A percentile compares a stretch with the other conserved stretches of the same genome.
Evolutionary conservation across 257 asterid genomes (phyloP).

Genomic region (Ajuga chamaepitys): DNA sequence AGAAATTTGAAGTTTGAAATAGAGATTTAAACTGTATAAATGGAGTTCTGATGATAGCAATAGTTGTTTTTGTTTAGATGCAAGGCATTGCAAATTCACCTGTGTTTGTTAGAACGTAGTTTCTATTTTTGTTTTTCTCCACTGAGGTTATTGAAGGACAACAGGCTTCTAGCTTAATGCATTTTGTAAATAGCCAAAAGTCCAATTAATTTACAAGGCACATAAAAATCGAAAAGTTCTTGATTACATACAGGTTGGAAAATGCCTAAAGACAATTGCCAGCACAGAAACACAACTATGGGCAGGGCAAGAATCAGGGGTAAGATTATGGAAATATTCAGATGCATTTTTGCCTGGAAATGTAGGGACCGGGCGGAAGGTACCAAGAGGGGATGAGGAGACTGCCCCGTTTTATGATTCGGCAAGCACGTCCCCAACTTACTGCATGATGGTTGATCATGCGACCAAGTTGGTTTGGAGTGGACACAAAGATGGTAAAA

Average conservation of each 20-base stretch:
- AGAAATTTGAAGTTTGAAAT: no score
- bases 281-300: constrained; percentile 72
- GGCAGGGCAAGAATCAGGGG: constrained; percentile 85
- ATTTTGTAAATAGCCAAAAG: no score
- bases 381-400: constrained; percentile 81
- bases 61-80: no score
- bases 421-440: constrained; percentile 41
- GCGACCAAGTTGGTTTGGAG: constrained; percentile 80
- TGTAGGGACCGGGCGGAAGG: constrained; percentile 33
- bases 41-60: no score
- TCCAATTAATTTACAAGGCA: no score
- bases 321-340: constrained; percentile 74
- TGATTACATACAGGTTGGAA: constrained; percentile 44
- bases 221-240: background rate
- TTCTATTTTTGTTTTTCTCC: no score
- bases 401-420: constrained; percentile 76
- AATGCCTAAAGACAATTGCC: constrained; percentile 56
- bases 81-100: no score
- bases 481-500: constrained; percentile 86
- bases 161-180: no score
- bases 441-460: constrained; percentile 59
- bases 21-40: no score
- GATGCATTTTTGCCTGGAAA: constrained; percentile 60
- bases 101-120: no score
- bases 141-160: no score